Percentiles rank a stretch among this genome's conserved stretches.
Conservation (phyloP, 371 early-diverging fungal species). For the Capillidium rhysosporum region DNA sequence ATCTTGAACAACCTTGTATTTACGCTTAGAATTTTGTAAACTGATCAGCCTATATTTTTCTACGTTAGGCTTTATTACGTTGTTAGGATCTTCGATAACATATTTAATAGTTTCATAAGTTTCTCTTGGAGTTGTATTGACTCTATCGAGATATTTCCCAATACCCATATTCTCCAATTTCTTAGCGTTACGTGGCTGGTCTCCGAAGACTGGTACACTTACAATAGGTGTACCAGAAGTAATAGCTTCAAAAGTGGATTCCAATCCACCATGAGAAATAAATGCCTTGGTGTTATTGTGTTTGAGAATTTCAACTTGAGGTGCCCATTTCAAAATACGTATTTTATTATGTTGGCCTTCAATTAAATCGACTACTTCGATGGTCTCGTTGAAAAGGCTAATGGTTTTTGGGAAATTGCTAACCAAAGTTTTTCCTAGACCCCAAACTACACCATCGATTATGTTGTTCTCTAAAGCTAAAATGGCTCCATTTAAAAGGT, state of each 20-base stretch:
- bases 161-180: not conserved
- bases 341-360: not conserved
- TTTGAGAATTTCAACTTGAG: conserved; percentile 3
- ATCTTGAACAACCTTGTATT: not conserved
- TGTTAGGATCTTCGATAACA: not conserved
- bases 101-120: not conserved
- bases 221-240: conserved; percentile 4
- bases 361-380: not conserved
- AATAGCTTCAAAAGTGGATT: conserved; percentile 1
- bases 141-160: not conserved
- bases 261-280: conserved; percentile 7
- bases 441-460: conserved; percentile 6
- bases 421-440: not conserved
- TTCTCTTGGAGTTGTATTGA: too few relatives aligned
- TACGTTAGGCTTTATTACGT: not conserved
- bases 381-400: not conserved
- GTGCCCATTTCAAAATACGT: conserved; percentile 3
- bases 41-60: not conserved
- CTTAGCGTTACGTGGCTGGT: conserved; percentile 2
- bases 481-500: not conserved
- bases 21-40: not conserved
- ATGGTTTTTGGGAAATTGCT: not conserved
- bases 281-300: conserved; percentile 2
- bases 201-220: not conserved
- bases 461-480: not conserved